phyloP scores from a whole-genome alignment of 257 asterid species.

The Verbena officinalis region DNA sequence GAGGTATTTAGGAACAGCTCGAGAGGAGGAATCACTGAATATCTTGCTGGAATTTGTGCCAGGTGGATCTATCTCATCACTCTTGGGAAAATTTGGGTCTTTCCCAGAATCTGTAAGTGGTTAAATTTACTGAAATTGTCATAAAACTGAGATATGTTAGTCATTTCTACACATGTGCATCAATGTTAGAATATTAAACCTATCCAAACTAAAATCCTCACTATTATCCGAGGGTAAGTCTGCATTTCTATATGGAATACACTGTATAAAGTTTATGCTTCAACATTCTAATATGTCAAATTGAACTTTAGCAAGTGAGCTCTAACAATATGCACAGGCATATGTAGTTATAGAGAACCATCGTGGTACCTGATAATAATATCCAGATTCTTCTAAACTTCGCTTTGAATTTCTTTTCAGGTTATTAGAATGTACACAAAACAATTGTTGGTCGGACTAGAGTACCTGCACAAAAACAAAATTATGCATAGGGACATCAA shows the following conservation, averaged over 20 bases:
- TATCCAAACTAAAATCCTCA: constrained; percentile 11
- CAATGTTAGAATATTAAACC: constrained; percentile 1
- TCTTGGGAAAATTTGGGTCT: constrained; percentile 94
- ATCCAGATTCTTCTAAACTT: constrained; percentile 23
- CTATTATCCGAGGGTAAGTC: background rate
- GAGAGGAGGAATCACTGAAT: constrained; percentile 86
- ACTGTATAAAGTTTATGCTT: constrained; percentile 22
- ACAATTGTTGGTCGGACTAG: constrained; percentile 86
- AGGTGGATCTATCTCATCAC: constrained; percentile 97
- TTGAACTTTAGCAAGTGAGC: constrained; percentile 8
- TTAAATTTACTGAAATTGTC: constrained; percentile 1
- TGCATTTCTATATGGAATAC: constrained; percentile 21
- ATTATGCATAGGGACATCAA: constrained; percentile 99
- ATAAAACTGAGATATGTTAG: constrained; percentile 13
- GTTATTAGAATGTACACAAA: constrained; percentile 97
- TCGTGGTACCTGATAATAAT: constrained; percentile 12
- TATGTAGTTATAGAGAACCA: constrained; percentile 20
- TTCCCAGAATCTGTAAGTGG: constrained; percentile 94
- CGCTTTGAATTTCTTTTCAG: constrained; percentile 47
- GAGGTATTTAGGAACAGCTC: constrained; percentile 98
- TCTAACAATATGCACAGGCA: constrained; percentile 10
- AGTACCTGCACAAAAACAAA: constrained; percentile 90
- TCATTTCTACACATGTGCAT: constrained; percentile 8
- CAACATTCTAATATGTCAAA: constrained; percentile 13
- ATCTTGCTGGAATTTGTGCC: constrained; percentile 96